Percentiles rank a stretch among this genome's conserved stretches.
phyloP scores from a whole-genome alignment of 2,329 filamentous ascomycete species.

The Monilinia laxa region DNA sequence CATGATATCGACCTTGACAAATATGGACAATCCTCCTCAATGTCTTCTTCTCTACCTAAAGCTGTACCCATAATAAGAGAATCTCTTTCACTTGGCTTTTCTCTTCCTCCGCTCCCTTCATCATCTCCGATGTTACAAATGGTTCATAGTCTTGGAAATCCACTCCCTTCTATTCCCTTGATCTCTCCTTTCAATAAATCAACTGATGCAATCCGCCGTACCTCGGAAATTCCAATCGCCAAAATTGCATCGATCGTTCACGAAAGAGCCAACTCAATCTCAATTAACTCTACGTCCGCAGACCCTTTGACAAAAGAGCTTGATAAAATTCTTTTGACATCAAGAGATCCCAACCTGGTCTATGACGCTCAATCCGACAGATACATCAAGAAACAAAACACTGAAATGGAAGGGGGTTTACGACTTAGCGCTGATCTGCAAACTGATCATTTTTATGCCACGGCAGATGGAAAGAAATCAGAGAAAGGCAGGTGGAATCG shows the following conservation, averaged over 20 bases:
- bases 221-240: neutral
- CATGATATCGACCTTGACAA: neutral
- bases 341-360: neutral
- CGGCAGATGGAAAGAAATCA: neutral
- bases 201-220: neutral
- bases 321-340: neutral
- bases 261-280: neutral
- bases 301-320: neutral
- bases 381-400: neutral
- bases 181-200: neutral
- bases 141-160: neutral
- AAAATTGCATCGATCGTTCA: neutral
- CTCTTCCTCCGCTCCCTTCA: no score
- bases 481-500: neutral
- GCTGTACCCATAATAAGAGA: neutral
- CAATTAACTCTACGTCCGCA: neutral
- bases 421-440: neutral
- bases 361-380: neutral
- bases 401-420: neutral
- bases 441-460: neutral
- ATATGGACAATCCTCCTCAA: neutral
- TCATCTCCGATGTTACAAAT: constrained; percentile 7
- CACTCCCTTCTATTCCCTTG: no score
- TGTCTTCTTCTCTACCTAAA: neutral
- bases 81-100: neutral